These are phyloP conservation scores for Kurtzmaniella fragi DNA, from an alignment of 805 yeast species.

Conservation along the genomic window DNA sequence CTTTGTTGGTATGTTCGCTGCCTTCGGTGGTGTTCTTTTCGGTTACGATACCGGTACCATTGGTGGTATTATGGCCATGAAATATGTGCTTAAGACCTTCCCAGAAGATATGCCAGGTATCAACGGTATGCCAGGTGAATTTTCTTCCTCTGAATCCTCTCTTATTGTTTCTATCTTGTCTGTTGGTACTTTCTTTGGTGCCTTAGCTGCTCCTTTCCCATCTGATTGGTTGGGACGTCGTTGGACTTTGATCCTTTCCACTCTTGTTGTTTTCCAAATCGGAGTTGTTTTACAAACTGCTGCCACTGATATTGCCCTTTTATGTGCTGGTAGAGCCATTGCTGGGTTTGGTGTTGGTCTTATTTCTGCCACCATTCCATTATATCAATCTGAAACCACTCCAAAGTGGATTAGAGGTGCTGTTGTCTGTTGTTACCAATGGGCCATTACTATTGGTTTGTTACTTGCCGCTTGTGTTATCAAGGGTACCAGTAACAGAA, in stretches of 20 bases:
- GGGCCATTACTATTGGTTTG: constrained; percentile 36
- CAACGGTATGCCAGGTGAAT: constrained; percentile 5
- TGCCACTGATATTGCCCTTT: constrained; percentile 28
- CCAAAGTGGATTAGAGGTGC: constrained; percentile 44
- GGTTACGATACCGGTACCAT: constrained; percentile 43
- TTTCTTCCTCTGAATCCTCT: constrained; percentile 18
- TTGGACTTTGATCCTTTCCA: constrained; percentile 29
- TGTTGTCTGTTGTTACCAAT: constrained; percentile 35
- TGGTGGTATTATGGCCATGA: constrained; percentile 38
- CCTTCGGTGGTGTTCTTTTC: constrained; percentile 37
- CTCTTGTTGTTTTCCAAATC: constrained; percentile 30
- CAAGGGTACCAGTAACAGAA: constrained; percentile 28
- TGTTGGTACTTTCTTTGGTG: constrained; percentile 39
- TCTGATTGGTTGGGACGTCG: constrained; percentile 37
- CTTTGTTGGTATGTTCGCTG: constrained; percentile 36
- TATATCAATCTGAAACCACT: constrained; percentile 36
- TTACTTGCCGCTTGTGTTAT: constrained; percentile 34
- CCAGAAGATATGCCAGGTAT: constrained; percentile 7
- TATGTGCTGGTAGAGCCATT: constrained; percentile 34
- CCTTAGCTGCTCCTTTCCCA: constrained; percentile 31
- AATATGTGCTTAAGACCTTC: constrained; percentile 26
- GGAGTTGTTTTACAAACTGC: constrained; percentile 37
- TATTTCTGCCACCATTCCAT: constrained; percentile 35
- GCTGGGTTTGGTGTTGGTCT: constrained; percentile 41
- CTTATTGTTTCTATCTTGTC: constrained; percentile 27